Evolutionary conservation across 2,329 filamentous ascomycete species (phyloP), one percentile per base, ranked within the genome.

Genomic region (Trichoderma guizhouense): DNA sequence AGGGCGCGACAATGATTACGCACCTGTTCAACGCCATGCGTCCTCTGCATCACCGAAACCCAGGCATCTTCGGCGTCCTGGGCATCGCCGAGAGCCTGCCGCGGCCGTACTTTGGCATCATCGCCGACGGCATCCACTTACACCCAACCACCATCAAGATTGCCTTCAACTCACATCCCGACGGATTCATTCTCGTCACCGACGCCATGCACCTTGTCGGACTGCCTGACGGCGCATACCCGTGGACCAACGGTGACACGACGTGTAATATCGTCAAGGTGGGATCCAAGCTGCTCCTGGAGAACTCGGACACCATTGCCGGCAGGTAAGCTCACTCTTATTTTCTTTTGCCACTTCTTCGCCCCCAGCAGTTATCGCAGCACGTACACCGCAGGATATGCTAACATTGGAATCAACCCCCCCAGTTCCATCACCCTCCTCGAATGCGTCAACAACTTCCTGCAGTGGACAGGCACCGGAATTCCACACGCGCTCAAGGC

Each of bases 21-120:
- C 94, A 97, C 78, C 86, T 97, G 1, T 97, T 97, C 88, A 97
- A 97, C 80, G 94, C 94, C 30, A 97, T 97, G 94, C 88, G 91
- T 1, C 94, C 94, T 15, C 89, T 97, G 65, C 93, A 96, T 80
- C 94, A 98, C 84, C 92, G 95, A 72, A 94, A 97, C 81, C 94
- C 95, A 0, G 94, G 94, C 47, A 90, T 97, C 76, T 97, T 97
- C 79, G 95, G 95, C 32, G 89, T 97, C 0, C 84, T 98, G 15
- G 94, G 94, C 72, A 88, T 88, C 73, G 87, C 87, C 9, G 87
- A 91, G 76, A 85, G 81, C 73, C 78, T 84, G 69, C 80, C 82
- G 14, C 86, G 91, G 66, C 94, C 94, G 0, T 97, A 88, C 81
- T 98, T 95, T 80, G 95, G 95, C 72, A 89, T 97, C 77, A 97